Base-by-base conservation (phyloP, 2,329 filamentous ascomycete genomes). In the Neoascochyta sp. region DNA sequence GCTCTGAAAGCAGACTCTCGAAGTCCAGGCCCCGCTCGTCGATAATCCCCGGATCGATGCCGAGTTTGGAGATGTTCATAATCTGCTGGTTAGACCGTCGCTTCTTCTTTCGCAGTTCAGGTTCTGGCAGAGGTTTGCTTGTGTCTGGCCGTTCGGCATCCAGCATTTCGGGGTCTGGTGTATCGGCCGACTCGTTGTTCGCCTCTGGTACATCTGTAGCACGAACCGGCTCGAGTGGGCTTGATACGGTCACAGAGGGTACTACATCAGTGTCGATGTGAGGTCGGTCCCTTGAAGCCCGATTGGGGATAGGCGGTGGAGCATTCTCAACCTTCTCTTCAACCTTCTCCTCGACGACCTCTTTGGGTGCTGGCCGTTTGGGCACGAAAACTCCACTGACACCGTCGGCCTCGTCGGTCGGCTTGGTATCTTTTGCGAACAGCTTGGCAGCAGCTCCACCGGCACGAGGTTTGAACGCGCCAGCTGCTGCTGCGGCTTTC, bases 311-410 rank as follows among this genome's bases (percentile, higher is more conserved):
- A 7, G 41, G 21, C 21, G 45, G 43, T 13, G 41, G 35, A 7
- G 47, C 36, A 13, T 52, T 43, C 20, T 58, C 57, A 1, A 27
- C n/a, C 27, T 51, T 54, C 22, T 59, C 51, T 1, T 30, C 29
- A 21, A 57, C 50, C 25, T 54, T 49, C 12, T 47, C 47, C 29
- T 47, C 43, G 8, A 39, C 34, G 6, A 36, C 22, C 29, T 55
- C 55, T 17, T 54, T 55, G 0, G 57, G 53, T 8, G 45, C 43
- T 19, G 43, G 42, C 18, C 50, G 64, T 22, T 66, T 75, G 2
- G 89, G 88, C 3, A 88, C 85, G 14, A 95, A 83, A 20, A 95
- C 89, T 21, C 82, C 78, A 9, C 83, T 94, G 43, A 95, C 94
- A 3, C 89, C 90, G 65, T 95, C 89, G 5, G 87, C 84, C 4